Conservation (phyloP, 2,329 filamentous ascomycete genomes). For the Pyrenochaeta sp. region DNA sequence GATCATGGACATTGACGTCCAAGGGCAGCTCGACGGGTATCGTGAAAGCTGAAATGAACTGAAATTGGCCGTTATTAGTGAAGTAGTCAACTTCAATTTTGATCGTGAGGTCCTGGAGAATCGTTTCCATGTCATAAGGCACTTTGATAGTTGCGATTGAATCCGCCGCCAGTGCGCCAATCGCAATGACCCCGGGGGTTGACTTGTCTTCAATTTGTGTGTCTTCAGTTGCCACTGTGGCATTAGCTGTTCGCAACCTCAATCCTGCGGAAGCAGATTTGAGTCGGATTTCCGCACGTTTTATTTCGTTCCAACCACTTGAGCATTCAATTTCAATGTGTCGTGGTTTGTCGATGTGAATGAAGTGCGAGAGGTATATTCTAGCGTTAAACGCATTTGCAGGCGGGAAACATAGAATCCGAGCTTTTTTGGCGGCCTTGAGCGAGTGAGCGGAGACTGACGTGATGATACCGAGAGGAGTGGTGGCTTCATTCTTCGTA, state of each 20-base stretch:
- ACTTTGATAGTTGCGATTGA: constrained; percentile 67
- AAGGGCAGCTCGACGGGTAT: constrained; percentile 80
- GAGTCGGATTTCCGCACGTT: constrained; percentile 58
- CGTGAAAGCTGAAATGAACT: constrained; percentile 67
- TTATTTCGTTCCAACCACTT: constrained; percentile 75
- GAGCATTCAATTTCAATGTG: constrained; percentile 76
- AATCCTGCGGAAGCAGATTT: constrained; percentile 67
- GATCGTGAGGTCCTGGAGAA: constrained; percentile 73
- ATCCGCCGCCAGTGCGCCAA: constrained; percentile 53
- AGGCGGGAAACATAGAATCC: constrained; percentile 77
- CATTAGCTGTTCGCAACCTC: constrained; percentile 62
- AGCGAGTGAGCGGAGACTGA: constrained; percentile 44
- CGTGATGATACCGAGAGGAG: constrained; percentile 57
- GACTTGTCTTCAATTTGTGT: constrained; percentile 52
- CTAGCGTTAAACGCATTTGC: constrained; percentile 72
- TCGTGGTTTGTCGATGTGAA: constrained; percentile 81
- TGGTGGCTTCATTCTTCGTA: constrained; percentile 56
- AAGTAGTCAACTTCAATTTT: constrained; percentile 79
- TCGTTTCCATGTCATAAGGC: constrained; percentile 85
- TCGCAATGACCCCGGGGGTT: constrained; percentile 56
- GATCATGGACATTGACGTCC: constrained; percentile 95
- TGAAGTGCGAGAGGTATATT: constrained; percentile 70
- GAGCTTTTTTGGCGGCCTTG: constrained; percentile 55
- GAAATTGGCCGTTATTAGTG: constrained; percentile 70
- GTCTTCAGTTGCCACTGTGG: constrained; percentile 52